Conservation (phyloP, 441 rosid species). For the Corymbia calophylla region DNA sequence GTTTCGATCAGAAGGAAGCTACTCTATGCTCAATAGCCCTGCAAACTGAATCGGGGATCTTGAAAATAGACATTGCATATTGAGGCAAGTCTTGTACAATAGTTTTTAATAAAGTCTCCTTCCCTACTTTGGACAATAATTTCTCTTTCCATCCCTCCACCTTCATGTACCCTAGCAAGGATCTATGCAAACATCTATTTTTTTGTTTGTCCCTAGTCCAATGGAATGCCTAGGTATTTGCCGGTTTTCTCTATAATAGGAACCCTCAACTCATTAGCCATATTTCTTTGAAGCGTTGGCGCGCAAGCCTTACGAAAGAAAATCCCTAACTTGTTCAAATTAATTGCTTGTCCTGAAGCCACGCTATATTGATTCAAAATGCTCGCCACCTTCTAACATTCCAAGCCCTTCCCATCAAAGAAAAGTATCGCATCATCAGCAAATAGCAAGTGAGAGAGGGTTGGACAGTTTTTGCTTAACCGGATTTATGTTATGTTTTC, state of each 20-base stretch:
- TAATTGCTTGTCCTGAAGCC: no score
- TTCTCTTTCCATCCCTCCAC: neutral
- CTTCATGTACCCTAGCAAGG: neutral
- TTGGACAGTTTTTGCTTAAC: no score
- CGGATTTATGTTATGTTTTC: no score
- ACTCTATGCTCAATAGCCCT: neutral
- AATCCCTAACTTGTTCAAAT: no score
- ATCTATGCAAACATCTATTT: neutral
- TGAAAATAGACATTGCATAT: neutral
- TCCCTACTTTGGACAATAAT: neutral
- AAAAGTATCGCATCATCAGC: no score
- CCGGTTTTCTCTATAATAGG: neutral
- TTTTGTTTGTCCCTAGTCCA: neutral
- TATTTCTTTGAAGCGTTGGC: neutral
- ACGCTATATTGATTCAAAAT: no score
- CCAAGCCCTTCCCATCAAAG: no score
- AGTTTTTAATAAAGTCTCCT: neutral
- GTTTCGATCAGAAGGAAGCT: neutral
- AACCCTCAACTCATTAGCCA: neutral
- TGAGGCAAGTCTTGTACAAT: neutral
- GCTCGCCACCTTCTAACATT: no score
- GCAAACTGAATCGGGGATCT: neutral
- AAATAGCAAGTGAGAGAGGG: no score
- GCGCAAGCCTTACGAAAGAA: neutral
- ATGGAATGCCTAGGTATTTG: neutral